Percentiles rank a stretch among this genome's conserved stretches.
These are phyloP conservation scores for Medicago truncatula DNA, from an alignment of 306 rosid species.

Conservation along the genomic window MtrunA17r5.0-ANR NC_053043.1:51392001-51392500, in stretches of 20 bases:
- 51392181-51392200: constrained; percentile 7
- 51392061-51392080: constrained; percentile 43
- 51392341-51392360: constrained; percentile 49
- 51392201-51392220: constrained; percentile 40
- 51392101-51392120: constrained; percentile 9
- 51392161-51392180: background rate
- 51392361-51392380: constrained; percentile 48
- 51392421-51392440: too few species aligned
- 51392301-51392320: constrained; percentile 40
- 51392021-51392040: constrained; percentile 47
- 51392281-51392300: constrained; percentile 22
- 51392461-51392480: too few species aligned
- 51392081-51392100: constrained; percentile 42
- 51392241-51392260: constrained; percentile 44
- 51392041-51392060: constrained; percentile 40
- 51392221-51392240: constrained; percentile 37
- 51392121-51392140: constrained; percentile 26
- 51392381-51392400: constrained; percentile 29
- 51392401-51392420: too few species aligned
- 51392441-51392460: too few species aligned
- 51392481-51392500: too few species aligned
- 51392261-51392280: constrained; percentile 42
- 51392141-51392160: too few species aligned
- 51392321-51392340: constrained; percentile 41
- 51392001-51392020: background rate